These are phyloP conservation scores for Hypoxylon lienhwacheense DNA, from an alignment of 495 filamentous ascomycete species.

Conservation along the genomic window DNA sequence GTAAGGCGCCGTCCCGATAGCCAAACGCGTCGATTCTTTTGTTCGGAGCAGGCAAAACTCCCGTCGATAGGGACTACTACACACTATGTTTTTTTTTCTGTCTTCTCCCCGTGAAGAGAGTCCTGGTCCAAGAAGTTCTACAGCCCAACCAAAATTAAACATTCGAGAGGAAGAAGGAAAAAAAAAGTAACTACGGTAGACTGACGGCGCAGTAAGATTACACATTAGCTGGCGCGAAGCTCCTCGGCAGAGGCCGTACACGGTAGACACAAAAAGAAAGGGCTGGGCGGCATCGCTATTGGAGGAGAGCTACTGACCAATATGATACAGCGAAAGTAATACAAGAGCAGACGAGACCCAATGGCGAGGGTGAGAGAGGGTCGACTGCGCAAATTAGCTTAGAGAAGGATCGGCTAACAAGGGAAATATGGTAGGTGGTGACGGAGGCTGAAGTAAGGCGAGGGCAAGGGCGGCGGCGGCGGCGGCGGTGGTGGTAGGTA, in stretches of 20 bases:
- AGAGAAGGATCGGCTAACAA: conserved; percentile 14
- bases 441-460: conserved; percentile 24
- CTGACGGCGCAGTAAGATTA: conserved; percentile 39
- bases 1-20: conserved; percentile 13
- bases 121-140: conserved; percentile 16
- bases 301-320: conserved; percentile 51
- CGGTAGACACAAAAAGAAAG: too few relatives aligned
- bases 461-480: conserved; percentile 19
- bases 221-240: conserved; percentile 39
- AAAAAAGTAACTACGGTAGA: conserved; percentile 36
- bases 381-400: conserved; percentile 16
- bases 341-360: conserved; percentile 23
- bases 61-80: conserved; percentile 19
- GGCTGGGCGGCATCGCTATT: conserved; percentile 32
- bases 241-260: conserved; percentile 15
- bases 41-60: conserved; percentile 22
- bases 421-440: conserved; percentile 13
- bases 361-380: conserved; percentile 8
- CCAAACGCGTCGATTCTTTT: conserved; percentile 3
- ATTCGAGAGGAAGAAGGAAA: conserved; percentile 42
- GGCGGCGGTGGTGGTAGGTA: conserved; percentile 31
- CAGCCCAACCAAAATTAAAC: conserved; percentile 39
- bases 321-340: conserved; percentile 51
- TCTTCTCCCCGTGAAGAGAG: conserved; percentile 12
- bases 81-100: too few relatives aligned